These are phyloP conservation scores for Candida rishiriensis DNA, from an alignment of 805 yeast genomes.

Conservation along the genomic window DNA sequence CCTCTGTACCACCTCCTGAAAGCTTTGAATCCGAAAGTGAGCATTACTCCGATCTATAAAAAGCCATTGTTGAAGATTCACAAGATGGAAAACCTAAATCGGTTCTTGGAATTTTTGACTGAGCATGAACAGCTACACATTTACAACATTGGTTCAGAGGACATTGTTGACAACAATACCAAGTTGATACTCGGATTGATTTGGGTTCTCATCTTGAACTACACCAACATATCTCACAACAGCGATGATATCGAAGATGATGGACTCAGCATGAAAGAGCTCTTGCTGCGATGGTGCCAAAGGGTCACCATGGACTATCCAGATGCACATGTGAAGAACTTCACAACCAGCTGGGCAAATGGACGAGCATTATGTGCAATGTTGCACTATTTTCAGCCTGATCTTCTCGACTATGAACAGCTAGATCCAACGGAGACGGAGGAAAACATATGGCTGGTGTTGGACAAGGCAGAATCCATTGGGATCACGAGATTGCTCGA, in stretches of 20 bases:
- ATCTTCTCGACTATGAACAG: constrained; percentile 31
- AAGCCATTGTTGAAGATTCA: constrained; percentile 41
- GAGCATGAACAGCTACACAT: constrained; percentile 35
- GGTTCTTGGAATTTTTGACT: constrained; percentile 37
- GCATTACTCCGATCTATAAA: constrained; percentile 25
- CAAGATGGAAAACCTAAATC: constrained; percentile 43
- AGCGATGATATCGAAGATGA: constrained; percentile 6
- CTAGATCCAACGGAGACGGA: constrained; percentile 26
- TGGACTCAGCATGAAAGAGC: constrained; percentile 30
- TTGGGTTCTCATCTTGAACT: constrained; percentile 44
- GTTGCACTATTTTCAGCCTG: constrained; percentile 38
- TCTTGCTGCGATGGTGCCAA: constrained; percentile 52
- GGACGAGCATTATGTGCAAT: constrained; percentile 47
- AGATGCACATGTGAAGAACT: constrained; percentile 40
- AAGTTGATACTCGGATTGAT: constrained; percentile 44
- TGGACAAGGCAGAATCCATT: constrained; percentile 40
- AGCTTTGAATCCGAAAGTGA: constrained; percentile 20
- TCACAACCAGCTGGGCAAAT: constrained; percentile 52
- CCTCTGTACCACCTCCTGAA: constrained; percentile 35
- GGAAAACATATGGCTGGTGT: constrained; percentile 33
- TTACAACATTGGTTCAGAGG: constrained; percentile 44
- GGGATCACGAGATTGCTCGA: constrained; percentile 52
- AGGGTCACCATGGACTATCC: constrained; percentile 34
- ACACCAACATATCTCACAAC: constrained; percentile 24
- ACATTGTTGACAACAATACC: constrained; percentile 43